These are phyloP conservation scores for Zhuliangozyma blackwelliae DNA, from an alignment of 1,139 yeast species.

Conservation along the genomic window DNA sequence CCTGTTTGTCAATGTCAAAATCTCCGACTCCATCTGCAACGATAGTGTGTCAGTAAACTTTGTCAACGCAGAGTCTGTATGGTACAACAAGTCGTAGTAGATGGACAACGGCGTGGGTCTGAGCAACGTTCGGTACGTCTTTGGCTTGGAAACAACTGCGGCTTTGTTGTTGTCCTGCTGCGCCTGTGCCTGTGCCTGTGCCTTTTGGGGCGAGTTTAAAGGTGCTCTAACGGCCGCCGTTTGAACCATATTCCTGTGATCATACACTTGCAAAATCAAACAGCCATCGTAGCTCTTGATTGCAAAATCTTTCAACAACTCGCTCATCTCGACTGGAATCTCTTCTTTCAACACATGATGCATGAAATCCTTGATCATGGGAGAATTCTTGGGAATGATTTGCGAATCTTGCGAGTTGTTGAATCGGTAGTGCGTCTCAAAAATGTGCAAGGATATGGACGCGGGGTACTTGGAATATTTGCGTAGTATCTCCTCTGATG, in stretches of 20 bases:
- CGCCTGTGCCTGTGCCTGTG: slow-evolving; percentile 5
- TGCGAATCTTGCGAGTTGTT: slow-evolving; percentile 68
- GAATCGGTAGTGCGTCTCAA: slow-evolving; percentile 83
- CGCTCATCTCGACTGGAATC: slow-evolving; percentile 87
- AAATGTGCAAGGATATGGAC: slow-evolving; percentile 82
- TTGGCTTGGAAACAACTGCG: slow-evolving; percentile 39
- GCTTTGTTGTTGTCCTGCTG: slow-evolving; percentile 5
- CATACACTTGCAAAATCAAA: slow-evolving; percentile 75
- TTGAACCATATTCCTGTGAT: slow-evolving; percentile 50
- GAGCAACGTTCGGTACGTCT: slow-evolving; percentile 70
- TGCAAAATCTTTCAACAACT: slow-evolving; percentile 81
- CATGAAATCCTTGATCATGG: slow-evolving; percentile 75
- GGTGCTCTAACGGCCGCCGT: slow-evolving; percentile 5
- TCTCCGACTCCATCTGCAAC: slow-evolving; percentile 77
- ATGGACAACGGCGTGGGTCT: slow-evolving; percentile 77
- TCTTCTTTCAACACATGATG: slow-evolving; percentile 75
- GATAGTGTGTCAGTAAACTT: slow-evolving; percentile 77
- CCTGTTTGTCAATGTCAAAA: slow-evolving; percentile 71
- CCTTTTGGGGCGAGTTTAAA: slow-evolving; percentile 5
- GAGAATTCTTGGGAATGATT: slow-evolving; percentile 74
- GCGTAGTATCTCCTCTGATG: slow-evolving; percentile 67
- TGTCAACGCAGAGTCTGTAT: slow-evolving; percentile 73
- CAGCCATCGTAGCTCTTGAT: slow-evolving; percentile 86
- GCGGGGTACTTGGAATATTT: slow-evolving; percentile 79
- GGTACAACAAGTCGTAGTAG: slow-evolving; percentile 80